These are phyloP conservation scores for Trichoderma gracile DNA, from an alignment of 2,329 filamentous ascomycete genomes.

Conservation along the genomic window DNA sequence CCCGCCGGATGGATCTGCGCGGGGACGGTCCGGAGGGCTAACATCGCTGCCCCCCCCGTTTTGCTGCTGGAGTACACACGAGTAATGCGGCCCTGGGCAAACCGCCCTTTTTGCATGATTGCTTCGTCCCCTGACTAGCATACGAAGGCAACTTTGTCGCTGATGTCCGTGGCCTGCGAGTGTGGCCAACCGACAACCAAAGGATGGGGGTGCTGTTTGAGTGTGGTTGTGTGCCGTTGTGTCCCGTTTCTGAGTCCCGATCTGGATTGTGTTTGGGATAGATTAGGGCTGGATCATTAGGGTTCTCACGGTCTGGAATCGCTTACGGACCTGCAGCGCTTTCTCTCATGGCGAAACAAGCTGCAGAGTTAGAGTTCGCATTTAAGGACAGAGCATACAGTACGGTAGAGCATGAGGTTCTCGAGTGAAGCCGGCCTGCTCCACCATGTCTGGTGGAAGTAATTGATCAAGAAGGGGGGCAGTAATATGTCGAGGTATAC, in stretches of 20 bases:
- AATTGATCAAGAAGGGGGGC: background rate
- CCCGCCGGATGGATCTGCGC: slow-evolving; percentile 25
- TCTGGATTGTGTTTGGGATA: background rate
- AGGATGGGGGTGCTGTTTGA: background rate
- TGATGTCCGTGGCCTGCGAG: no score
- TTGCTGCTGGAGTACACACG: background rate
- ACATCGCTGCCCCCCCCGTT: slow-evolving; percentile 4
- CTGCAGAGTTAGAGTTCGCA: no score
- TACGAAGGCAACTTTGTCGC: background rate
- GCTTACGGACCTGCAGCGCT: background rate
- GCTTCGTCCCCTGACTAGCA: slow-evolving; percentile 20
- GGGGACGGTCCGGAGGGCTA: slow-evolving; percentile 20
- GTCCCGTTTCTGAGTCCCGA: background rate
- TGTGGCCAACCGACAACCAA: no score
- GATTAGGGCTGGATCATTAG: background rate
- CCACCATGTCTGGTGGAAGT: no score
- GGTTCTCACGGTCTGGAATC: background rate
- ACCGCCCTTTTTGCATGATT: background rate
- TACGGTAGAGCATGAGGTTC: no score
- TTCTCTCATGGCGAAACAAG: background rate
- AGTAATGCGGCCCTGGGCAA: slow-evolving; percentile 12
- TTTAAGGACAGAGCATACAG: no score
- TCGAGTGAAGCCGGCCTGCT: no score
- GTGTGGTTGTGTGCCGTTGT: background rate
- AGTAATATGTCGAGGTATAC: background rate